Base-by-base conservation (phyloP, 1,284 basidiomycete genomes). In the Naganishia albida region DNA sequence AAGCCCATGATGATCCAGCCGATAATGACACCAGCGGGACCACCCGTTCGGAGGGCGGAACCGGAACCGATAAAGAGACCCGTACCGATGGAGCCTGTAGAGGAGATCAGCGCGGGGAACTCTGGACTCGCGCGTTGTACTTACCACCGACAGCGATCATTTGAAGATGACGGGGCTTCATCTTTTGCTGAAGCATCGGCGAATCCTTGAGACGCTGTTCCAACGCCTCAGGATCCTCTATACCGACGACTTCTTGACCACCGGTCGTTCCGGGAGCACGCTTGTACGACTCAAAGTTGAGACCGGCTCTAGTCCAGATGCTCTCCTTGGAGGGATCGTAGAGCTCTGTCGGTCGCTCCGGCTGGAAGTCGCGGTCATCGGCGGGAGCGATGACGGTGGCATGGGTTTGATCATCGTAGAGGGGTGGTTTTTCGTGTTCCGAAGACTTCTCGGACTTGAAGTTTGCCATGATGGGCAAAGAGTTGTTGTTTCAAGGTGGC, bases 21-120 rank as follows among this genome's bases (percentile, higher is more conserved):
- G 25, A 78, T 70, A 20, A 83, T 66, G 69, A 79, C 70, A 74
- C 78, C 80, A 20, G 77, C 78, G 1, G 83, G 83, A 34, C 83
- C 83, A 62, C 82, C 82, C 2, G 65, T 75, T 8, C 70, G 66
- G 13, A 83, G 77, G 13, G 82, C 80, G 28, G 70, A 68, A 28
- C 82, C 82, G 8, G 79, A 79, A 66, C 82, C 82, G 62, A 83
- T 76, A 59, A 74, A 74, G 44, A 77, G 68, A 69, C 70, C 80
- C 20, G 48, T 69, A 40, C 54, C 63, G 66, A 63, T 69, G 43
- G 63, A 69, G 30, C 51, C 63, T 57, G 28, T 49, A 59, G 30
- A 43, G 25, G 48, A 53, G 28, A 34, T 57, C 56, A 48, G 56
- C 30, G 56, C 30, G 16, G 6, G 7, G 30, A 30, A 25, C 46